Conservation (phyloP, 78 protist species). For the Polysphondylium violaceum region DNA sequence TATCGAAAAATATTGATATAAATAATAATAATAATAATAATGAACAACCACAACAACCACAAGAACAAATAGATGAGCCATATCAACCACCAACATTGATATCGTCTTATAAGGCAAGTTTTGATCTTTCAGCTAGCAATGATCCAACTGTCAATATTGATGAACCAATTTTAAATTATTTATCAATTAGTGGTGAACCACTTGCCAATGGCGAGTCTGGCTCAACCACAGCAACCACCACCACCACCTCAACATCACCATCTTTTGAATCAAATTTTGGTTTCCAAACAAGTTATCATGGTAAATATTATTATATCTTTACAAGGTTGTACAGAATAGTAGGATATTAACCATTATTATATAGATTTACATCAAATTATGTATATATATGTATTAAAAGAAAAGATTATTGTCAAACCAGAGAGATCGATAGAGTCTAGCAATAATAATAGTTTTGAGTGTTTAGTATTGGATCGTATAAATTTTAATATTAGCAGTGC, state of each 20-base stretch:
- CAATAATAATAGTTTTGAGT: slow-evolving; percentile 3
- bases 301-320: neutral
- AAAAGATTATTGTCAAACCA: slow-evolving; percentile 20
- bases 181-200: neutral
- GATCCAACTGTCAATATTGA: no score
- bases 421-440: slow-evolving; percentile 6
- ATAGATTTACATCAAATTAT: slow-evolving; percentile 13
- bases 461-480: slow-evolving; percentile 3
- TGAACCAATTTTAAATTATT: no score
- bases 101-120: neutral
- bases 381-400: slow-evolving; percentile 15
- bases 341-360: neutral
- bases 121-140: no score
- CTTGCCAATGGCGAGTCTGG: no score
- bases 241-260: neutral
- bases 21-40: neutral
- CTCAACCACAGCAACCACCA: neutral
- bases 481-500: neutral
- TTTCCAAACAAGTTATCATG: slow-evolving; percentile 15
- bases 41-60: neutral
- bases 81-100: neutral
- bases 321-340: neutral
- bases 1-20: neutral
- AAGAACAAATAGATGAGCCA: no score
- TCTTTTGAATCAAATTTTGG: slow-evolving; percentile 13